Base-by-base conservation (phyloP, 768 basidiomycete genomes). In the Mycena haematopus region DNA sequence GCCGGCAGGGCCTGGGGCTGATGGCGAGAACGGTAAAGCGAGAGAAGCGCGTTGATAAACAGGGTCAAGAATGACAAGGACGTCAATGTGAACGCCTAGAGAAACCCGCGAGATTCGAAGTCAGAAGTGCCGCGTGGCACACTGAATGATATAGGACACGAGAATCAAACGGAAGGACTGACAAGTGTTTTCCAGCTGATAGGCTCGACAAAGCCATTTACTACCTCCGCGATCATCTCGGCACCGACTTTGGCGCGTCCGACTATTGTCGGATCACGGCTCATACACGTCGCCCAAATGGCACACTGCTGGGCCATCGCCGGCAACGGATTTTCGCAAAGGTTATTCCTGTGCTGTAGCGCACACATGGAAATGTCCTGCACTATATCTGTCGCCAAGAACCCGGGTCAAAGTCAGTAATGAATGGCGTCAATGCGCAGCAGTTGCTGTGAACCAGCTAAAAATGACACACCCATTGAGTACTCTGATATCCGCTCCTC, bases 111-210 rank as follows among this genome's bases (percentile, higher is more conserved):
- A 52, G 38, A 60, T 71, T 62, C 61, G 52, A 56, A 63, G 54
- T 59, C 53, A 46, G 44, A 50, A 60, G 29, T n/a, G 58, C 57
- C 65, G 52, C 60, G 60, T 70, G 57, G 27, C 27, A 11, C 44
- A 40, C 8, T 38, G 31, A 44, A 36, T 33, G 53, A 19, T 55
- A n/a, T 24, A 27, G 40, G 46, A 55, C 45, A 11, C 17, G 36
- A 36, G 36, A 36, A 36, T 36, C 36, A 36, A 36, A 36, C 36
- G 36, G 36, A 36, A 11, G 2, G 22, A 77, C 91, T 76, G 65
- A 93, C 96, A 75, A 98, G 78, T 14, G 95, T 95, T 79, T 96
- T 97, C 94, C 95, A 98, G 74, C 91, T 95, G 76, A 99, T 96
- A 52, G 92, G 91, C 72, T 99, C 96, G 15, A 99, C 92, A 72